Conservation (phyloP, 1,284 basidiomycete species). For the Ganoderma boninense region DNA sequence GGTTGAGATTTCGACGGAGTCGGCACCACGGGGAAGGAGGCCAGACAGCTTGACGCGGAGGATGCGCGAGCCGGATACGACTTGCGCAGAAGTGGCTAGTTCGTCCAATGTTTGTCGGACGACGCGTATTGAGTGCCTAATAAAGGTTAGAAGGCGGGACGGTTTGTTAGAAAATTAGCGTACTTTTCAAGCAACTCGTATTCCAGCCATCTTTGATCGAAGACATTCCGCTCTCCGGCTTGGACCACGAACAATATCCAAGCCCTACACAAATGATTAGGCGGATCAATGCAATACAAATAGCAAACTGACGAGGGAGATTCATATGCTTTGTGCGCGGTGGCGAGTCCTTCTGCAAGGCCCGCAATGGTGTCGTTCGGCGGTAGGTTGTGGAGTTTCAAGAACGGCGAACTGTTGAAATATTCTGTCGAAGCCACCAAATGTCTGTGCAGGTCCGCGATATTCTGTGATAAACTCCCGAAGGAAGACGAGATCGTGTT, state of each 20-base stretch:
- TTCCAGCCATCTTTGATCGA: constrained; percentile 93
- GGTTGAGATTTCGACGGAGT: constrained; percentile 41
- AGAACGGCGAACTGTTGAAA: constrained; percentile 62
- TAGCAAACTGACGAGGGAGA: constrained; percentile 50
- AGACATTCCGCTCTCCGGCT: constrained; percentile 92
- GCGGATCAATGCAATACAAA: constrained; percentile 3
- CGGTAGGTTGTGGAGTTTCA: constrained; percentile 73
- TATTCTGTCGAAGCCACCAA: constrained; percentile 73
- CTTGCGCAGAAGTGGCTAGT: constrained; percentile 58
- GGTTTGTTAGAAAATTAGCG: constrained; percentile 29
- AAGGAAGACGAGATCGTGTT: constrained; percentile 97
- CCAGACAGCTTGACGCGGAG: constrained; percentile 31
- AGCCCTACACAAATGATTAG: constrained; percentile 51
- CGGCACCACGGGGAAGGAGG: constrained; percentile 44
- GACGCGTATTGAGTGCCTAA: constrained; percentile 76
- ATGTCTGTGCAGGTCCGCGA: constrained; percentile 85
- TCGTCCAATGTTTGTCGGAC: constrained; percentile 82
- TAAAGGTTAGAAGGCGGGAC: neutral
- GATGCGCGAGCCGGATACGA: constrained; percentile 37
- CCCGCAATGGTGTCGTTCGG: constrained; percentile 77
- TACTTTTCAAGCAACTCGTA: constrained; percentile 84
- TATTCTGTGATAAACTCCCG: constrained; percentile 81
- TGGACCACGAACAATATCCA: constrained; percentile 91
- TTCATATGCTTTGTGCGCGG: constrained; percentile 82
- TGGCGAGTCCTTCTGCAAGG: constrained; percentile 80